Evolutionary conservation across 2,329 filamentous ascomycete genomes (phyloP).

Genomic region (Epichloe sibirici): DNA sequence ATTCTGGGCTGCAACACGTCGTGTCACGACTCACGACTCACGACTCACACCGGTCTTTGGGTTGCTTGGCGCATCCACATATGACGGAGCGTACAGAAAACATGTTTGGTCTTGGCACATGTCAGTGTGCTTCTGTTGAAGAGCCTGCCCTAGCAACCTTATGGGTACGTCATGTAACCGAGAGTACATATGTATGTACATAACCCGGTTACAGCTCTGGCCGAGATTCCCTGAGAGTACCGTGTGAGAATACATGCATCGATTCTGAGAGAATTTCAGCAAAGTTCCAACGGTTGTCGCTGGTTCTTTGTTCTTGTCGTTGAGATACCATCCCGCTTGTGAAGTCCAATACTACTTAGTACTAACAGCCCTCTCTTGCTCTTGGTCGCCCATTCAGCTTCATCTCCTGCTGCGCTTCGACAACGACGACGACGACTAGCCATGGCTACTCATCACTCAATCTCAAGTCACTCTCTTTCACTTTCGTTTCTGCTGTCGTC

Average conservation of each 20-base stretch:
- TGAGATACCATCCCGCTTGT: neutral
- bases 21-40: too few relatives aligned
- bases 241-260: neutral
- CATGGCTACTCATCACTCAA: neutral
- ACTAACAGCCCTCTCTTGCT: neutral
- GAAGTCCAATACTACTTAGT: neutral
- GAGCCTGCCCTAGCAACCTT: neutral
- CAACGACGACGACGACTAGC: neutral
- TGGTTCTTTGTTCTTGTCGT: neutral
- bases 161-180: neutral
- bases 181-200: neutral
- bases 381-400: neutral
- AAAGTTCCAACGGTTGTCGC: neutral
- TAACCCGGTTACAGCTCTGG: neutral
- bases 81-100: neutral
- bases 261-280: neutral
- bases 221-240: neutral
- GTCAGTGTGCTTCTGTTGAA: neutral
- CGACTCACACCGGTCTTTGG: neutral
- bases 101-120: neutral
- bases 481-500: neutral
- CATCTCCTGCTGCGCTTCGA: neutral
- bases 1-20: too few relatives aligned
- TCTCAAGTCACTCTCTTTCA: neutral
- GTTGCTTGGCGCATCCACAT: neutral